Base-by-base conservation (phyloP, 768 basidiomycete genomes). In the Agrocybe praecox region DNA sequence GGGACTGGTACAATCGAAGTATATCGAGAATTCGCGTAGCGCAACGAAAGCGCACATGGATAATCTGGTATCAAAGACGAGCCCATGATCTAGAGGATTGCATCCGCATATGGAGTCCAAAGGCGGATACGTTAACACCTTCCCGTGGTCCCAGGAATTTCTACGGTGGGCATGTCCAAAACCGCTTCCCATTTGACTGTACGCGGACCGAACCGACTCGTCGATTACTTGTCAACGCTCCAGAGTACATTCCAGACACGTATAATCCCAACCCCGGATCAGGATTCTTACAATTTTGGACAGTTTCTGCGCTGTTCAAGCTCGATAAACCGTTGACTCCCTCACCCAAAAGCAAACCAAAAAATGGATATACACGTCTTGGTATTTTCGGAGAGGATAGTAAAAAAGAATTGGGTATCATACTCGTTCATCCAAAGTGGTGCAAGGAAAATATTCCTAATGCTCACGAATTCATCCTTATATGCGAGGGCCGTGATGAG, bases 261-360 rank as follows among this genome's bases (percentile, higher is more conserved):
- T n/a, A n/a, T n/a, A n/a, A n/a, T n/a, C 36, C 44, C 24, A 36
- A 48, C 15, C 46, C 44, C 21, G 56, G 56, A 22, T 58, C 56
- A 17, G 56, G 56, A 6, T 58, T 58, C 21, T 45, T 58, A 11
- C 56, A 58, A n/a, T 58, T 58, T 33, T 58, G 56, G 56, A 58
- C 56, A 24, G 52, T 58, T 11, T 58, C 56, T 29, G 36, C 47
- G 11, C 22, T 6, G 33, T 60, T 60, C 34, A 22, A 24, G 0
- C 40, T 60, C 8, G 54, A 26, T 19, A 29, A 42, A 15, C 43
- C 55, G 1, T 24, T 34, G 14, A 48, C 17, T 18, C 29, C 12
- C n/a, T 22, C 15, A 12, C 10, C 24, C 9, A 9, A 34, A 17
- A 24, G 26, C 2, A 33, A 17, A 17, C 24, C 45, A 11, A 11